These are phyloP conservation scores for Yamadazyma triangularis DNA, from an alignment of 1,139 yeast species.

Conservation along the genomic window DNA sequence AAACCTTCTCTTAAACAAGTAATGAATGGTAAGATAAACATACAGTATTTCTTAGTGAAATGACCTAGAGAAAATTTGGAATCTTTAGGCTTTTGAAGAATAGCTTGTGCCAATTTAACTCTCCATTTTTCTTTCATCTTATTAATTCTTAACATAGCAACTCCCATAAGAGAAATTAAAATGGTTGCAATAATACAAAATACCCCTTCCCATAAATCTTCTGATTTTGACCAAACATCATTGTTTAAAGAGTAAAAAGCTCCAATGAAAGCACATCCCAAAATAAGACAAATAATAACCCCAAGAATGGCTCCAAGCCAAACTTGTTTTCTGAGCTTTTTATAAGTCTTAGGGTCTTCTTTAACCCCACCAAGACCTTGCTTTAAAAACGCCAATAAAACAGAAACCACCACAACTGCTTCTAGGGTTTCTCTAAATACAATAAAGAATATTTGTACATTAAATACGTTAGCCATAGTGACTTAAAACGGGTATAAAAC, in stretches of 20 bases:
- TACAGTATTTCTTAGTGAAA: slow-evolving; percentile 59
- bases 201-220: slow-evolving; percentile 92
- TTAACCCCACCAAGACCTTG: slow-evolving; percentile 65
- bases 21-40: slow-evolving; percentile 75
- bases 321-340: slow-evolving; percentile 63
- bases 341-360: slow-evolving; percentile 51
- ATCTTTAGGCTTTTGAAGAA: slow-evolving; percentile 36
- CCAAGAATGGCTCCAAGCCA: slow-evolving; percentile 78
- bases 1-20: slow-evolving; percentile 88
- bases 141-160: slow-evolving; percentile 86
- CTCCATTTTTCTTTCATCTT: slow-evolving; percentile 93
- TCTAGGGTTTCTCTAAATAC: slow-evolving; percentile 88
- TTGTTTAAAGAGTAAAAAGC: slow-evolving; percentile 74
- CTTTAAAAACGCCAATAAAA: slow-evolving; percentile 80
- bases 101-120: slow-evolving; percentile 76
- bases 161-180: slow-evolving; percentile 84
- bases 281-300: slow-evolving; percentile 62
- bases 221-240: slow-evolving; percentile 82
- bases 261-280: slow-evolving; percentile 85
- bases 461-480: slow-evolving; percentile 36
- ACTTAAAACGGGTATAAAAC: too few species aligned
- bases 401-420: slow-evolving; percentile 86
- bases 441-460: slow-evolving; percentile 69
- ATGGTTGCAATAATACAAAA: slow-evolving; percentile 79
- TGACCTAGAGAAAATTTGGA: slow-evolving; percentile 33